Base-by-base conservation (phyloP, 768 basidiomycete genomes). In the Leccinum pellstonianum region DNA sequence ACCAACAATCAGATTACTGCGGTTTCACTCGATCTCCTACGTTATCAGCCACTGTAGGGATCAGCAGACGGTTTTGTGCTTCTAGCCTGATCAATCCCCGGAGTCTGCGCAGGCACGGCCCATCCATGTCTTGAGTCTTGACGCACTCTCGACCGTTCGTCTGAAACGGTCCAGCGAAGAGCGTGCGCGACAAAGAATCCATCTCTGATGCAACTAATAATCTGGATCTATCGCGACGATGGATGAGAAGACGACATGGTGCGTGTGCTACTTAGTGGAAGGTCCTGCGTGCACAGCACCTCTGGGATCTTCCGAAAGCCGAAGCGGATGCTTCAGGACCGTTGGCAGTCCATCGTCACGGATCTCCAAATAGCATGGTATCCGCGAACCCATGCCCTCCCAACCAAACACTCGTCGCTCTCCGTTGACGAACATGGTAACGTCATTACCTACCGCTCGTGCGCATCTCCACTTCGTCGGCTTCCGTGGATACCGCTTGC, bases 401-500 rank as follows among this genome's bases (percentile, higher is more conserved):
- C 8, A 50, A 15, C 23, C n/a, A 12, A 37, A 6, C 7, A 25
- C 23, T 11, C 5, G 11, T 55, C 27, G 35, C 25, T 19, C 43
- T 41, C 33, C 27, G 7, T 23, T 21, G 37, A 31, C 49, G 8
- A 14, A 31, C 5, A 10, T 29, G 38, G 38, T n/a, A 5, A 10
- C 53, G 8, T 64, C 33, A 11, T 1, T 47, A 67, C 33, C 59
- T 43, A 47, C 15, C 38, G 1, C 46, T 72, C 52, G 62, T 60
- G 10, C 64, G 68, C 70, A 66, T 89, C 77, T 93, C 91, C 48
- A 91, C 89, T 25, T 78, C 81, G 29, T 86, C 84, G 5, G 77
- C 76, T 54, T 83, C 83, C 27, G 87, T 91, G 43, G 90, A 85
- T 47, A 92, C 86, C 25, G 87, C 86, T 75, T 88, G 80, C 91